Base-by-base conservation (phyloP, 306 rosid genomes). In the Crataegus laevigata region DNA sequence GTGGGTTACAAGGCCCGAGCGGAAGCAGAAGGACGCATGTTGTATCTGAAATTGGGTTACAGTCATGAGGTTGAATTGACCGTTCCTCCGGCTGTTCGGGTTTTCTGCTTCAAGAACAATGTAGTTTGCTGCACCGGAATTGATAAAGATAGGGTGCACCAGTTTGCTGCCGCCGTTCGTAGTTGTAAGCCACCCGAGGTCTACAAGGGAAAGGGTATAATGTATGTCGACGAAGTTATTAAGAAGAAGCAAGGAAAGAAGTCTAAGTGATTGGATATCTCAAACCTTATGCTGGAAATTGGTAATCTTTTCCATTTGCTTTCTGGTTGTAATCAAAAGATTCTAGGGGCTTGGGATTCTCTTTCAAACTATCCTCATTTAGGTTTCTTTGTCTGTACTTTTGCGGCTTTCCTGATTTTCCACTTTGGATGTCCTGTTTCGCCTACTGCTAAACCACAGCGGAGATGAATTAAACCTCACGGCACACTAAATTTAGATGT, bases 1-100 rank as follows among this genome's bases (percentile, higher is more conserved):
- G 96, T 93, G 67, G 98, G 96, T 43, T 90, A 90, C 90, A 90
- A 93, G 81, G 98, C 93, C 40, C 86, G 93, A 83, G 96, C 94
- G 9, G 96, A 93, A 77, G 89, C 91, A 51, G 90, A 85, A 36
- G 97, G 97, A 11, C 78, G 86, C n/a, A 61, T 89, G 32, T 79
- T 93, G 88, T 87, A 64, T 79, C 90, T 93, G 47, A 93, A 93
- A 79, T 74, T 93, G 69, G 97, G 98, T 58, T 91, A 93, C 82
- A 91, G 98, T 71, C 98, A 93, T 57, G 98, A 93, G 72, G 96
- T 93, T 66, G 97, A 93, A 52, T 65, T 91, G 72, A 75, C 85
- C 1, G 93, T 87, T 25, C 97, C 96, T 29, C 89, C 96, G 1
- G 98, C 97, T 0, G 97, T 91, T 26, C 91, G 93, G 1, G 96